Evolutionary conservation across 2,329 filamentous ascomycete genomes (phyloP), one percentile per base, ranked within the genome.

Genomic region (Exophiala sideris): DNA sequence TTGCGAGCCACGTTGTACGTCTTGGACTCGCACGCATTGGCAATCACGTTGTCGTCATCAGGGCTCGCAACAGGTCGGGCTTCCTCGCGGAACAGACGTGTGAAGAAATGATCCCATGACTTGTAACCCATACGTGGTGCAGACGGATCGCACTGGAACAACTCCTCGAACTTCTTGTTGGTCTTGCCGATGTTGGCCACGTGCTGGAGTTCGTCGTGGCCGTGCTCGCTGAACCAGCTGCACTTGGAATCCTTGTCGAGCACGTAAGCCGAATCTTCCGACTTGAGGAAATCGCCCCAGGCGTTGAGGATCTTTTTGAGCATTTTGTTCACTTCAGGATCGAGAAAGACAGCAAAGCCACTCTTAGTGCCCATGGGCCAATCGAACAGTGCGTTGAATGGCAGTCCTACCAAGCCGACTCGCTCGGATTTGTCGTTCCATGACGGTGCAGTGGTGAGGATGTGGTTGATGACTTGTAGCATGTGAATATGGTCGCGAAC

Each of bases 51-150:
- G 53, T 75, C 70, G 54, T 88, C 77, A 0, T 82, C 74, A 0
- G 81, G 80, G 0, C 68, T 72, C 0, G 79, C 81, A 1, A 88
- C 72, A 0, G 85, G 85, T 0, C 86, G 78, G 1, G 81, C 75
- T 0, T 70, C 70, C 3, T 80, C 75, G 7, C 70, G 74, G 50
- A 87, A 76, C 4, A 72, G 52, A 5, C 86, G 78, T 0, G 82
- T 86, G 70, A 89, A 88, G 71, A 88, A 89, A 63, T 82, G 73
- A 54, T 89, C 85, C 86, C 86, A 88, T 0, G 82, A 86, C 52
- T 75, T 79, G 71, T 75, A 88, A 14, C 85, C 85, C 58, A 81
- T 76, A 33, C 69, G 56, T 12, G 48, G 32, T 8, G 40, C 41
- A 11, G 50, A 48, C 0, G 66, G 57, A 35, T 70, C 64, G 54